phyloP scores from a whole-genome alignment of 1,284 basidiomycete species.

The Boletus semigastroideus region DNA sequence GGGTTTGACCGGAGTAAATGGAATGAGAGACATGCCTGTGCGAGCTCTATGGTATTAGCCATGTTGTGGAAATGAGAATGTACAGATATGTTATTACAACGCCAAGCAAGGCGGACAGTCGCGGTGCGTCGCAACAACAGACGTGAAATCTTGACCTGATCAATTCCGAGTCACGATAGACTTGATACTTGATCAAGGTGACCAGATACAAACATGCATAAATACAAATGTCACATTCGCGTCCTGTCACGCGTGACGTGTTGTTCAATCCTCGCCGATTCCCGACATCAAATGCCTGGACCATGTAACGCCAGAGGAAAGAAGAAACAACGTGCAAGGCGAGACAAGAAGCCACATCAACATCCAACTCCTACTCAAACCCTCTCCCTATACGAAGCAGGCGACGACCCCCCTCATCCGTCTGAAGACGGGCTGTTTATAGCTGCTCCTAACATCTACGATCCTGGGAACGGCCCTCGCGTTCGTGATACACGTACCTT shows the following conservation, averaged over 20 bases:
- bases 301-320: constrained; percentile 46
- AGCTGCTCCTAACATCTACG: constrained; percentile 58
- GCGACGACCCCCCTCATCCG: constrained; percentile 4
- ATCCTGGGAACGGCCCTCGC: constrained; percentile 75
- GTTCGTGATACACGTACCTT: constrained; percentile 62
- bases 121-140: constrained; percentile 25
- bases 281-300: constrained; percentile 42
- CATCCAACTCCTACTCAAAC: neutral
- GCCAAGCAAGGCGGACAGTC: constrained; percentile 30
- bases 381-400: neutral
- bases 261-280: constrained; percentile 2
- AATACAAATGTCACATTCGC: constrained; percentile 31
- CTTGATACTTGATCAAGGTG: constrained; percentile 22
- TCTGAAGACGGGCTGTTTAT: constrained; percentile 25
- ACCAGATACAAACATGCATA: constrained; percentile 22
- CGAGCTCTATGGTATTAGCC: constrained; percentile 56
- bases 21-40: constrained; percentile 41
- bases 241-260: constrained; percentile 32
- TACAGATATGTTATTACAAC: constrained; percentile 35
- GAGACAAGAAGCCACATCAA: constrained; percentile 30
- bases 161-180: constrained; percentile 23
- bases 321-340: constrained; percentile 37
- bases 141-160: constrained; percentile 26
- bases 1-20: neutral
- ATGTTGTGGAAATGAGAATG: constrained; percentile 33